Evolutionary conservation across 306 rosid genomes (phyloP).

Genomic region (Malus orientalis): DNA sequence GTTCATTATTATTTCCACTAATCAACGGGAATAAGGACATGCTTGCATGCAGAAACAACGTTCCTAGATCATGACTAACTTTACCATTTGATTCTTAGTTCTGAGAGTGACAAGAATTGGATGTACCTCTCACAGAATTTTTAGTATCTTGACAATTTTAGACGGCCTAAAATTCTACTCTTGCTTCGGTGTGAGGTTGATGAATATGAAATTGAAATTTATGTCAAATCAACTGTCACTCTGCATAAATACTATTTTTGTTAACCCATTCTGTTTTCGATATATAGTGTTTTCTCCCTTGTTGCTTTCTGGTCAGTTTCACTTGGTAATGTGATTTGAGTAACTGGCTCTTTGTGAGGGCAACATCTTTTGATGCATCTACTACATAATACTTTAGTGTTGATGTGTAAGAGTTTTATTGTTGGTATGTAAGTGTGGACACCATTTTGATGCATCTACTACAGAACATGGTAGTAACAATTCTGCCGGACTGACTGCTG

Average conservation of each 20-base stretch:
- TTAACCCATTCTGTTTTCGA: background rate
- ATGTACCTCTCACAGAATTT: background rate
- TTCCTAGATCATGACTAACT: background rate
- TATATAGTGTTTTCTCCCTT: background rate
- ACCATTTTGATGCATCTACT: slow-evolving; percentile 1
- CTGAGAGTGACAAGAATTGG: background rate
- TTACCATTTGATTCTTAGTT: background rate
- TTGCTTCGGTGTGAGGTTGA: background rate
- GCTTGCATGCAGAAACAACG: background rate
- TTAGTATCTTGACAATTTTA: background rate
- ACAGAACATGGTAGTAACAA: background rate
- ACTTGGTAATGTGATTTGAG: background rate
- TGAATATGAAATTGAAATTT: background rate
- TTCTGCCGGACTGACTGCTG: background rate
- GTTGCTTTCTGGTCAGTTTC: background rate
- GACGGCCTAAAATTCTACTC: background rate
- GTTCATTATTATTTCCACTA: background rate
- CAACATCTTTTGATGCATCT: too few species aligned
- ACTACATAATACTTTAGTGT: background rate
- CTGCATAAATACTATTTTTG: background rate
- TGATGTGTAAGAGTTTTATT: background rate
- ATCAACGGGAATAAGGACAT: background rate
- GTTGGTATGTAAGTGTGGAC: background rate
- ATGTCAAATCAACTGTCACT: background rate
- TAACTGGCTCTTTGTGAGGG: background rate